Evolutionary conservation across 805 yeast species (phyloP).

Genomic region (Ogataea salicorniae): DNA sequence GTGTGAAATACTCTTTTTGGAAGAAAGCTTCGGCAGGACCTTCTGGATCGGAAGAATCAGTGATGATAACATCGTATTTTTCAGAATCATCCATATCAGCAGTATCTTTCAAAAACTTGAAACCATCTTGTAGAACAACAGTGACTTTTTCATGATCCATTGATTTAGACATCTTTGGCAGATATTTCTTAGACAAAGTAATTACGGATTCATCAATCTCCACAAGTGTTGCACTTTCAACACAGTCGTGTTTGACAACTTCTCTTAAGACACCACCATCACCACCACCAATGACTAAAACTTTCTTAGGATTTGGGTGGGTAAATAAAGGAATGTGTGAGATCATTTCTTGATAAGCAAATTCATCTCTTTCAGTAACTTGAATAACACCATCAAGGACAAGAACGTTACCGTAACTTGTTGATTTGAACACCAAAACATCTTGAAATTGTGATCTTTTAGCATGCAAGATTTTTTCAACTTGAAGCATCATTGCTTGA

Average conservation of each 20-base stretch:
- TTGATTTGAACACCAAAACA: slow-evolving; percentile 69
- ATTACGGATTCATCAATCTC: slow-evolving; percentile 87
- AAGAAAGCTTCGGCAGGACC: slow-evolving; percentile 90
- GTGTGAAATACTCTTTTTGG: slow-evolving; percentile 67
- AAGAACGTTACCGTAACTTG: slow-evolving; percentile 78
- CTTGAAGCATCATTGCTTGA: slow-evolving; percentile 69
- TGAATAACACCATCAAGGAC: slow-evolving; percentile 89
- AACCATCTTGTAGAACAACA: slow-evolving; percentile 76
- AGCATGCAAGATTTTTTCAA: slow-evolving; percentile 60
- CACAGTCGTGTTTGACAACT: slow-evolving; percentile 58
- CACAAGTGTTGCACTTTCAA: slow-evolving; percentile 68
- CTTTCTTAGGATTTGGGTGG: slow-evolving; percentile 69
- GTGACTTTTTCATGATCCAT: slow-evolving; percentile 61
- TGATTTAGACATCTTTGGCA: slow-evolving; percentile 70
- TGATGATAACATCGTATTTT: slow-evolving; percentile 76
- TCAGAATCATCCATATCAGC: slow-evolving; percentile 32
- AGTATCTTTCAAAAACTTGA: slow-evolving; percentile 55
- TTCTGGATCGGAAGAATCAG: slow-evolving; percentile 93
- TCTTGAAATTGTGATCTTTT: slow-evolving; percentile 74
- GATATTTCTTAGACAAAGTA: slow-evolving; percentile 59
- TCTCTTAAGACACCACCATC: slow-evolving; percentile 94
- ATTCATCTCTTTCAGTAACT: slow-evolving; percentile 89
- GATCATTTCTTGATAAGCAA: slow-evolving; percentile 90
- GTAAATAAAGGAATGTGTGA: slow-evolving; percentile 76
- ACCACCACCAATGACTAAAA: slow-evolving; percentile 91